Percentiles rank a stretch among this genome's conserved stretches.
Conservation (phyloP, 2,329 filamentous ascomycete species). For the Hypoxylon sp. region DNA sequence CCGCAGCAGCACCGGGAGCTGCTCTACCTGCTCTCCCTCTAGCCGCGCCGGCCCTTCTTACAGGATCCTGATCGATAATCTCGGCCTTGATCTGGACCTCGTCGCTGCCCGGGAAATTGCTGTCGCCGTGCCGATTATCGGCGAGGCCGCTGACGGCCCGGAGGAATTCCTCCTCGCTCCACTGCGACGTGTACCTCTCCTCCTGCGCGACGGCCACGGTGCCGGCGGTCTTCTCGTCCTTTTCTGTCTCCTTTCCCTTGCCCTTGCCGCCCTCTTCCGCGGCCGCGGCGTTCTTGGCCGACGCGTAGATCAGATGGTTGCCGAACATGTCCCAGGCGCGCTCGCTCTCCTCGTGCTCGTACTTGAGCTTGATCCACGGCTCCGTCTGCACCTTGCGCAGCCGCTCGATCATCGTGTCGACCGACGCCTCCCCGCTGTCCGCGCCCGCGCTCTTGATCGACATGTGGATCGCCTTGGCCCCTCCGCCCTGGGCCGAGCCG, state of each 20-base stretch:
- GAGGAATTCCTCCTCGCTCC: conserved; percentile 50
- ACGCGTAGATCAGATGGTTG: conserved; percentile 73
- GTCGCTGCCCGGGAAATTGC: conserved; percentile 34
- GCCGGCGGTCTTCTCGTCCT: conserved; percentile 29
- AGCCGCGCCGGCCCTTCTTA: conserved; percentile 30
- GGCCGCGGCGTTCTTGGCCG: conserved; percentile 10
- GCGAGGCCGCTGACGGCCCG: conserved; percentile 49
- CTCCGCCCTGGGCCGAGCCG: conserved; percentile 61
- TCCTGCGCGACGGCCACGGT: neutral
- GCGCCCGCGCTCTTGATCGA: conserved; percentile 82
- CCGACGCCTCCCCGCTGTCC: conserved; percentile 69
- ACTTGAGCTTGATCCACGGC: conserved; percentile 81
- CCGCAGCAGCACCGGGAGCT: conserved; percentile 23
- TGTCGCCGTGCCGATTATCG: conserved; percentile 44
- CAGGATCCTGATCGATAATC: conserved; percentile 20
- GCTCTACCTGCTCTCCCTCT: conserved; percentile 49
- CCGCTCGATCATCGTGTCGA: conserved; percentile 79
- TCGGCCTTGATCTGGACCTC: conserved; percentile 42
- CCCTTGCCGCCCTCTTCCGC: conserved; percentile 22
- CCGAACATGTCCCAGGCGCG: conserved; percentile 82
- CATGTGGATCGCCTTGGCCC: conserved; percentile 74
- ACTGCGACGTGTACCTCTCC: conserved; percentile 43
- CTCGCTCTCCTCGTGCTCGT: conserved; percentile 82
- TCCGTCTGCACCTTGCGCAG: conserved; percentile 85
- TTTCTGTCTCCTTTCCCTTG: conserved; percentile 46